Conservation (phyloP, 805 yeast genomes). For the Teunomyces panamensis region DNA sequence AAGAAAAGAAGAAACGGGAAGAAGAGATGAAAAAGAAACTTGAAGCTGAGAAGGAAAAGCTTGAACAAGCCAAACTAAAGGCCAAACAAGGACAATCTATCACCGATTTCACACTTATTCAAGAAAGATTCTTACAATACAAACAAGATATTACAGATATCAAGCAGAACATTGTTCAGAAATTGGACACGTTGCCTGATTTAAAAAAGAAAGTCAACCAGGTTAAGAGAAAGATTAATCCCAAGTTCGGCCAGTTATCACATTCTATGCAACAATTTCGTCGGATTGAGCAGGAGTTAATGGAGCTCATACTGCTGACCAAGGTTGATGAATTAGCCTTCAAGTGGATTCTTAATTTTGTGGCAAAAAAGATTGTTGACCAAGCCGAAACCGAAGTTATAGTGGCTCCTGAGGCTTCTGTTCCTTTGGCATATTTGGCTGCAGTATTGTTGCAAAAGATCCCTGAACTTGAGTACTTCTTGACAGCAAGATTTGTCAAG, state of each 20-base stretch:
- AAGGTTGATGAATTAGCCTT: slow-evolving; percentile 50
- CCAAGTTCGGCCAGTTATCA: slow-evolving; percentile 90
- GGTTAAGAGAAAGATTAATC: slow-evolving; percentile 76
- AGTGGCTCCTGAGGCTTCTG: slow-evolving; percentile 71
- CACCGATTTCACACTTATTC: slow-evolving; percentile 36
- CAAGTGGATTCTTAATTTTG: slow-evolving; percentile 74
- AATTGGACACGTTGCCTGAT: slow-evolving; percentile 49
- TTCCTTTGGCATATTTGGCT: slow-evolving; percentile 74
- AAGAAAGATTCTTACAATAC: slow-evolving; percentile 44
- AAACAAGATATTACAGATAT: slow-evolving; percentile 54
- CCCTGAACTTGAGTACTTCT: slow-evolving; percentile 51
- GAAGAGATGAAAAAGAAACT: slow-evolving; percentile 1
- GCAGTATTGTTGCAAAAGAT: slow-evolving; percentile 46
- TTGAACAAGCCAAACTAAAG: slow-evolving; percentile 5
- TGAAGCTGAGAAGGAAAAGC: slow-evolving; percentile 1
- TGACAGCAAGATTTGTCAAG: slow-evolving; percentile 81
- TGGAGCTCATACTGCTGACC: slow-evolving; percentile 47
- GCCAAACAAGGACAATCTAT: slow-evolving; percentile 25
- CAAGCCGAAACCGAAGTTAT: slow-evolving; percentile 93
- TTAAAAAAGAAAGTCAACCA: slow-evolving; percentile 53
- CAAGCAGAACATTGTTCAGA: slow-evolving; percentile 55
- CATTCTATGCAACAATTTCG: slow-evolving; percentile 60
- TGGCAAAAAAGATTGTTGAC: slow-evolving; percentile 79
- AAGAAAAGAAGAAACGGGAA: slow-evolving; percentile 12
- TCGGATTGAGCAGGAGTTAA: slow-evolving; percentile 50